These are phyloP conservation scores for Didymella exigua DNA, from an alignment of 2,329 filamentous ascomycete genomes.

Conservation along the genomic window DNA sequence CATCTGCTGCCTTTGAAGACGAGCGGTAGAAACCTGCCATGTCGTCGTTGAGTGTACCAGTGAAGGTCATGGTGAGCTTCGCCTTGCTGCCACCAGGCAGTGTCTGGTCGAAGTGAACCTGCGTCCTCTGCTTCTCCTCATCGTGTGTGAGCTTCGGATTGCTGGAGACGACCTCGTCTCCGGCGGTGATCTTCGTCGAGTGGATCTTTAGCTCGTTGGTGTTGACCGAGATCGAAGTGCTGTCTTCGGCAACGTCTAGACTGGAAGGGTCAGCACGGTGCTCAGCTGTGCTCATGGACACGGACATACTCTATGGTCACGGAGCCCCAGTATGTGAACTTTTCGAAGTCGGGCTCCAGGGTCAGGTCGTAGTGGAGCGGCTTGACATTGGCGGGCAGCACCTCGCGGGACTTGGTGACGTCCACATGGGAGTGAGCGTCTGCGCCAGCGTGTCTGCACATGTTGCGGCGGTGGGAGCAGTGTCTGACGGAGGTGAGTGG, in stretches of 20 bases:
- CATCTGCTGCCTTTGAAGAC: conserved; percentile 84
- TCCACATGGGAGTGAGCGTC: conserved; percentile 63
- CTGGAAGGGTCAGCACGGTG: conserved; percentile 46
- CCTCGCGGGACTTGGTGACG: conserved; percentile 72
- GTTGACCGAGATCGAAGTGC: conserved; percentile 84
- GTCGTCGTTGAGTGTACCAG: conserved; percentile 83
- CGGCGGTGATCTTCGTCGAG: conserved; percentile 69
- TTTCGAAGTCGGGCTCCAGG: conserved; percentile 87
- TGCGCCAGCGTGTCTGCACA: conserved; percentile 69
- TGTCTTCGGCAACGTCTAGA: conserved; percentile 83
- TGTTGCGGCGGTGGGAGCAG: conserved; percentile 78
- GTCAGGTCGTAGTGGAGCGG: conserved; percentile 91
- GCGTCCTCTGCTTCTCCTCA: conserved; percentile 80
- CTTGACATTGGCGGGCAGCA: conserved; percentile 89
- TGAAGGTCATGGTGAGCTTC: conserved; percentile 77
- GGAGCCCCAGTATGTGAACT: conserved; percentile 83
- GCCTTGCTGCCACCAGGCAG: conserved; percentile 78
- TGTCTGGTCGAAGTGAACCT: conserved; percentile 75
- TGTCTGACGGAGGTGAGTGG: conserved; percentile 51
- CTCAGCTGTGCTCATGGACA: not conserved
- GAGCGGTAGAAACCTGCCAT: conserved; percentile 98
- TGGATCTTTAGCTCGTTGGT: conserved; percentile 85
- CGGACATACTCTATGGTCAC: conserved; percentile 75
- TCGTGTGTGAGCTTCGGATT: conserved; percentile 73
- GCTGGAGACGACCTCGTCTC: conserved; percentile 63